Base-by-base conservation (phyloP, 768 basidiomycete genomes). In the Tremella mesenterica region DNA sequence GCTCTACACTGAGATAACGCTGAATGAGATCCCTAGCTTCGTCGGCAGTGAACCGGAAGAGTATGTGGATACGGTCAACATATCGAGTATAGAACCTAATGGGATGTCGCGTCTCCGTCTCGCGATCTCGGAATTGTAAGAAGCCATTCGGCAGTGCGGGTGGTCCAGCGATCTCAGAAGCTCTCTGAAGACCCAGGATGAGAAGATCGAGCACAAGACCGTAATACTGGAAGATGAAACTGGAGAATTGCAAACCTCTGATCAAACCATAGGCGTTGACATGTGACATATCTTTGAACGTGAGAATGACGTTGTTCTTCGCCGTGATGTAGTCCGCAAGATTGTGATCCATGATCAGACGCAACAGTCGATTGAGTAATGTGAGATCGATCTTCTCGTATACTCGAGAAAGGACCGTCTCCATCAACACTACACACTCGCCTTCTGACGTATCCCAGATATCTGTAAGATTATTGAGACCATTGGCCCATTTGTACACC, bases 401-500 rank as follows among this genome's bases (percentile, higher is more conserved):
- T 18, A 96, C 95, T 75, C 95, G 91, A 27, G 88, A 91, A 33
- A 95, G 79, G 5, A 93, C 89, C 0, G 95, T 99, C 77, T 99
- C 95, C 92, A 97, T 96, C 77, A 99, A 79, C 39, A 97, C 95
- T 64, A 89, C 86, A 75, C 91, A 96, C 76, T 97, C 93, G 58
- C 95, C 95, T 65, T 99, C 92, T 55, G 83, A 81, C 0, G 92
- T 97, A 76, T 97, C 95, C 95, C 95, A 99, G 34, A 99, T 83
- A 54, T 99, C 93, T 2, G 87, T 91, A 71, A 97, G 73, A 74
- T 99, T 99, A 76, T 97, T 97, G 79, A 97, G 92, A 36, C 95
- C 95, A 76, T 97, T 93, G 69, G 91, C 93, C 93, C 93, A 97
- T 80, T 96, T 97, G 78, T 96, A 97, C 28, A 96, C 92, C 28